Evolutionary conservation across 202 grass and related monocot species (phyloP).

Genomic region (Dendrocalamus latiflorus): DNA sequence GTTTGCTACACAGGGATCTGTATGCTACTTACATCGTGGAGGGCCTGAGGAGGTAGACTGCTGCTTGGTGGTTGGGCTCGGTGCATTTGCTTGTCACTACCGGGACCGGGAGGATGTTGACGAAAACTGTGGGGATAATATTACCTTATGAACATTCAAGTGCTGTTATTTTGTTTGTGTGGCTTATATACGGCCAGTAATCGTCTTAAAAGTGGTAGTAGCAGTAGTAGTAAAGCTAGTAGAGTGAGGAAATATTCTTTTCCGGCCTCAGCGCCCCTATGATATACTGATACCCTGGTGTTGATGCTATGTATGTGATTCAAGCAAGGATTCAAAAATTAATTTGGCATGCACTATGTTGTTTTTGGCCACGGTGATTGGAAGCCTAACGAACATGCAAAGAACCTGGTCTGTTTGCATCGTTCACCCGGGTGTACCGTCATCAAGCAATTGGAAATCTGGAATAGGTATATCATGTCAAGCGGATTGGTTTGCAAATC

Average conservation of each 20-base stretch:
- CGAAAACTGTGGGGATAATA: conserved; percentile 18
- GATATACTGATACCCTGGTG: not conserved
- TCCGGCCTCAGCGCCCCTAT: not conserved
- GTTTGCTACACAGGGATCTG: conserved; percentile 56
- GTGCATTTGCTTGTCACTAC: not conserved
- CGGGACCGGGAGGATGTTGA: conserved; percentile 20
- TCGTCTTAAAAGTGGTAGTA: not conserved
- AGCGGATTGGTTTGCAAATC: not conserved
- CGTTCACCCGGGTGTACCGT: not conserved
- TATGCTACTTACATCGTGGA: conserved; percentile 91
- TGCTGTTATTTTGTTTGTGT: conserved; percentile 35
- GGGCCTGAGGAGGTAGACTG: conserved; percentile 70
- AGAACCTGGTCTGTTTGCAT: not conserved
- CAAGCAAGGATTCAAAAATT: not conserved
- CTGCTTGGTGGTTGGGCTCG: not conserved
- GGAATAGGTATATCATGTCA: too few species aligned
- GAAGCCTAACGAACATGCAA: too few species aligned
- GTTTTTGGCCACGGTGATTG: not conserved
- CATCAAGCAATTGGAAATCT: too few species aligned
- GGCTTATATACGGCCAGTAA: conserved; percentile 11
- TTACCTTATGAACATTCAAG: not conserved
- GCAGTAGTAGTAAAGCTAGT: conserved; percentile 17
- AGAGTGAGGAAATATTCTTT: conserved; percentile 12
- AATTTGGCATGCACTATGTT: not conserved
- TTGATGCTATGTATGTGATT: not conserved